Base-by-base conservation (phyloP, 2,329 filamentous ascomycete genomes). In the Botrytis squamosa region DNA sequence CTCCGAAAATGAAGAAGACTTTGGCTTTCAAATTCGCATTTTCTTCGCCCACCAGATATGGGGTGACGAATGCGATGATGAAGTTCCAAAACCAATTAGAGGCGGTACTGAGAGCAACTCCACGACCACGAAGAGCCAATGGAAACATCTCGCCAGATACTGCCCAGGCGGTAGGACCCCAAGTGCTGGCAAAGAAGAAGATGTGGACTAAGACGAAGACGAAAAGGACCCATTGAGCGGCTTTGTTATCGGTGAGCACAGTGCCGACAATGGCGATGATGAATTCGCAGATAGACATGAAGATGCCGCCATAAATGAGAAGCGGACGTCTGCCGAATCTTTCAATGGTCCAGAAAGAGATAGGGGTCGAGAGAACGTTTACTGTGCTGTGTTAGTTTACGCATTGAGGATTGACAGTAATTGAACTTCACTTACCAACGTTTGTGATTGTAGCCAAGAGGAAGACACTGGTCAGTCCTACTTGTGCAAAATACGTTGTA, bases 61-160 rank as follows among this genome's bases (percentile, higher is more conserved):
- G 91, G 4, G 89, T 92, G 82, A 93, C 91, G 81, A 93, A 87
- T 73, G 88, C 86, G 77, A 89, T 88, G 80, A 86, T 85, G 83
- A 90, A 93, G 85, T 94, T 95, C 87, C 93, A 95, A 74, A 95
- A 87, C 93, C 93, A 97, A 88, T 97, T 97, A 80, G 90, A 93
- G 70, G 93, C 92, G 6, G 93, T 97, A 57, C 93, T 94, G 60
- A 97, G 87, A 79, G 89, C 93, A 74, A 97, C 93, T 84, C 93
- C 93, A 77, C 93, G 92, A 86, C 63, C 64, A 22, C 83, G 92
- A 88, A 86, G 91, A 91, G 40, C 91, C 89, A 97, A 88, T 73
- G 93, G 93, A 89, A 92, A 97, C 83, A 95, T 92, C 86, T 97
- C 94, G 81, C 93, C 93, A 79, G 96, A 95, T 78, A 97, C 88